A percentile compares a stretch with the other conserved stretches of the same genome.
These are phyloP conservation scores for Didymella keratinophila DNA, from an alignment of 2,329 filamentous ascomycete genomes.

Conservation along the genomic window DNA sequence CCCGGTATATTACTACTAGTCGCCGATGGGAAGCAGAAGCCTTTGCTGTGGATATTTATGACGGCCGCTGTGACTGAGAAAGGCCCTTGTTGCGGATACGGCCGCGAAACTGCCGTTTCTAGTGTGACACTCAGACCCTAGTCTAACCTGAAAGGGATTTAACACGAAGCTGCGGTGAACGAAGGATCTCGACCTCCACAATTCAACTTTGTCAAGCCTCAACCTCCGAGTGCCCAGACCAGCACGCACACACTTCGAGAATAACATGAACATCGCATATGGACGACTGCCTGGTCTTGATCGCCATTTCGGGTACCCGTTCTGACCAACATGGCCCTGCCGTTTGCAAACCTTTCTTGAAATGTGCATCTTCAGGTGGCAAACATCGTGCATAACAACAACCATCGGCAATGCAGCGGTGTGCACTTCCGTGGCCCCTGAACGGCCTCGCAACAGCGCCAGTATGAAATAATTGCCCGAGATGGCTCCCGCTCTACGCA, in stretches of 20 bases:
- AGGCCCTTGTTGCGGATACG: conserved; percentile 3
- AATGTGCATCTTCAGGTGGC: neutral
- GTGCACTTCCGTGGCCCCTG: neutral
- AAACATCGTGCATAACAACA: neutral
- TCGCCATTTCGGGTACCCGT: neutral
- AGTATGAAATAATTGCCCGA: neutral
- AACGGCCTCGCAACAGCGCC: neutral
- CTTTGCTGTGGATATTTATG: neutral
- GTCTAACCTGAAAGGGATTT: neutral
- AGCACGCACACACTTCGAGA: neutral
- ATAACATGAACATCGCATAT: neutral
- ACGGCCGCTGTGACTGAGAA: neutral
- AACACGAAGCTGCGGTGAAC: conserved; percentile 10
- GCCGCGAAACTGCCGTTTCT: conserved; percentile 1
- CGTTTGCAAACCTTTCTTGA: neutral
- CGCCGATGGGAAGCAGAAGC: neutral
- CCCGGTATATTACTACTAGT: neutral
- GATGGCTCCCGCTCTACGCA: neutral
- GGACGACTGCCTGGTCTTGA: neutral
- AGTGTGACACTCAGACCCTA: neutral
- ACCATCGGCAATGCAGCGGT: neutral
- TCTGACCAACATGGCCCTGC: neutral
- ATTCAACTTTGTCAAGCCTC: neutral
- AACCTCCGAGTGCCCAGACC: neutral
- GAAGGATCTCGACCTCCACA: neutral